Evolutionary conservation across 2,329 filamentous ascomycete species (phyloP), one percentile per base, ranked within the genome.

Genomic region (Endoconidiophora polonica): DNA sequence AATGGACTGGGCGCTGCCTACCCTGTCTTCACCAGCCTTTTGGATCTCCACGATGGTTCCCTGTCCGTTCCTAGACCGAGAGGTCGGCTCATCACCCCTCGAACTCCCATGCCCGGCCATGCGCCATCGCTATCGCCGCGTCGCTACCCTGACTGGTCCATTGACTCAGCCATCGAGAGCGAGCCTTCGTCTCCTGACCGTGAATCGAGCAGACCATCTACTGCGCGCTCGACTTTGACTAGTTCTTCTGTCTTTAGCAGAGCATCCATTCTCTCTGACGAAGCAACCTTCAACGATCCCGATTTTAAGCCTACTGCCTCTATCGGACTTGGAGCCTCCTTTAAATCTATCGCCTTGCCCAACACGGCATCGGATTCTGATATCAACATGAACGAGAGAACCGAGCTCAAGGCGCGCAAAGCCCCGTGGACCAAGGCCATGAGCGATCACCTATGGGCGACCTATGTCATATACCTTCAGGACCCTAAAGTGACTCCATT

Each of bases 401-500:
- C 37, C 5, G 46, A 45, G 12, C 55, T 56, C 22, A 66, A 65
- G 50, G 57, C 62, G 33, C 65, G 73, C 52, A 76, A 72, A 59
- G 73, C 73, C 1, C 71, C 69, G 0, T 82, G 79, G 79, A 80
- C 77, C 3, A 73, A 72, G 54, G 70, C 74, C 16, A 81, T 82
- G 76, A 77, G 69, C 62, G 66, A 73, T 10, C 79, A 83, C 57
- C 62, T 83, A 7, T 83, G 79, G 79, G 69, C 73, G 4, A 79
- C 74, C 1, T 83, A 81, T 58, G 64, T 73, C 52, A 65, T 78
- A 48, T 83, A 82, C 57, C 64, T 82, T 39, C 74, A 79, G 59
- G 79, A 83, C 56, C 77, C 79, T 43, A 77, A 75, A 45, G 76
- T 81, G 2, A 83, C 79, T 1, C 79, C 79, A 0, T 76, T 83